A percentile compares a stretch with the other conserved stretches of the same genome.
phyloP scores from a whole-genome alignment of 768 basidiomycete genomes.

The Kondoa subrosea region DNA sequence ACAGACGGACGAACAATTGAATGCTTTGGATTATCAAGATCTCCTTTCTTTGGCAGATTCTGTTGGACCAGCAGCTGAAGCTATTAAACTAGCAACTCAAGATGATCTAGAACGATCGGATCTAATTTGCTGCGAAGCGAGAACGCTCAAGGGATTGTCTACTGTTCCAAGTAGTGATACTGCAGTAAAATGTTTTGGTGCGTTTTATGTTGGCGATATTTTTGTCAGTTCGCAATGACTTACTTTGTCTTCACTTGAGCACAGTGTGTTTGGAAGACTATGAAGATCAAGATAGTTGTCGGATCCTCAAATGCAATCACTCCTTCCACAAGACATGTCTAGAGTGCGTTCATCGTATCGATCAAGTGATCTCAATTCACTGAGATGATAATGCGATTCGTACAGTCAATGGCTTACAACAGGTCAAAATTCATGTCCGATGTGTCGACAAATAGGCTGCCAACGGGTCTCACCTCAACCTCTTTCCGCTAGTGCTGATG shows the following conservation, averaged over 20 bases:
- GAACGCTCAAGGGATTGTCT: background rate
- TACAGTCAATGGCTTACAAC: background rate
- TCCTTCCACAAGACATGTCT: background rate
- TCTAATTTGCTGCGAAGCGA: background rate
- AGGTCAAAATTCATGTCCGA: background rate
- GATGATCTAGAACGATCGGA: background rate
- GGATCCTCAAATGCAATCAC: background rate
- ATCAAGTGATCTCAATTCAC: too few relatives aligned
- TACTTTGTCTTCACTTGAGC: too few relatives aligned
- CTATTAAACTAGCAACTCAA: background rate
- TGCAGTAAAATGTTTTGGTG: background rate
- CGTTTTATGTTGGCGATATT: too few relatives aligned
- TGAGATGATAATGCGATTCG: too few relatives aligned
- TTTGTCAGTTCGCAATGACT: too few relatives aligned
- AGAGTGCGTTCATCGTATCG: too few relatives aligned
- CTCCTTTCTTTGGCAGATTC: background rate
- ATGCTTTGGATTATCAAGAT: background rate
- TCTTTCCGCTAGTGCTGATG: background rate
- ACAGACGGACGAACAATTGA: background rate
- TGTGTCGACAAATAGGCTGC: background rate
- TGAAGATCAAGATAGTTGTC: background rate
- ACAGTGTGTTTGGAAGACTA: background rate
- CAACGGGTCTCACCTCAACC: background rate
- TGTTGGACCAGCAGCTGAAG: background rate
- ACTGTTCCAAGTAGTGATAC: background rate